Evolutionary conservation across 257 asterid species (phyloP).

Genomic region (Solanum bulbocastanum): DNA sequence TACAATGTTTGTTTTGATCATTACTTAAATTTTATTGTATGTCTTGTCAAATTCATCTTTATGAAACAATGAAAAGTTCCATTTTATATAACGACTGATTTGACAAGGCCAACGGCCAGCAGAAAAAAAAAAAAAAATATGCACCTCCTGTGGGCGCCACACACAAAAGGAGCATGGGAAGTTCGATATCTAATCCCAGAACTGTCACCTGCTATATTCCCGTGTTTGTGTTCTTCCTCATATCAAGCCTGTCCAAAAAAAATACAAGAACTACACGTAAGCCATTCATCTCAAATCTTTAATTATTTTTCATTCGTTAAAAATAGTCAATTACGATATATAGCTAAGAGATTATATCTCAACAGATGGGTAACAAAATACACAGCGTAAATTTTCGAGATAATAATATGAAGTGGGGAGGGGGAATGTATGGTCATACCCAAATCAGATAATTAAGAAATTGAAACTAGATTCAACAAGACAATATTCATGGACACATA

Average conservation of each 20-base stretch:
- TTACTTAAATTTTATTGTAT: neutral
- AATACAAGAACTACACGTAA: neutral
- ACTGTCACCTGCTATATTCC: constrained; percentile 37
- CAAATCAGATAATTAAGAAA: neutral
- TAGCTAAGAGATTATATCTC: neutral
- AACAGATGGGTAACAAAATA: neutral
- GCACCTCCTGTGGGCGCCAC: neutral
- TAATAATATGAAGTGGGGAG: neutral
- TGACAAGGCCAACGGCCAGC: neutral
- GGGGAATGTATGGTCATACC: neutral
- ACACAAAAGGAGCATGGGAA: neutral
- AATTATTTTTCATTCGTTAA: neutral
- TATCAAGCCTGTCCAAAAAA: neutral
- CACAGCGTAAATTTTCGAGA: neutral
- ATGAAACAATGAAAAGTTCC: neutral
- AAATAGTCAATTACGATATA: neutral
- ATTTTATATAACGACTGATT: neutral
- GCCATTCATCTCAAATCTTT: neutral
- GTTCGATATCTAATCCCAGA: neutral
- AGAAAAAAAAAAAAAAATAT: neutral
- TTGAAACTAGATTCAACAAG: neutral
- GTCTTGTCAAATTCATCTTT: neutral
- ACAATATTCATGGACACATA: neutral
- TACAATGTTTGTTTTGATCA: neutral
- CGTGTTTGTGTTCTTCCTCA: constrained; percentile 26